These are phyloP conservation scores for Podospora conica DNA, from an alignment of 495 filamentous ascomycete genomes.

Conservation along the genomic window DNA sequence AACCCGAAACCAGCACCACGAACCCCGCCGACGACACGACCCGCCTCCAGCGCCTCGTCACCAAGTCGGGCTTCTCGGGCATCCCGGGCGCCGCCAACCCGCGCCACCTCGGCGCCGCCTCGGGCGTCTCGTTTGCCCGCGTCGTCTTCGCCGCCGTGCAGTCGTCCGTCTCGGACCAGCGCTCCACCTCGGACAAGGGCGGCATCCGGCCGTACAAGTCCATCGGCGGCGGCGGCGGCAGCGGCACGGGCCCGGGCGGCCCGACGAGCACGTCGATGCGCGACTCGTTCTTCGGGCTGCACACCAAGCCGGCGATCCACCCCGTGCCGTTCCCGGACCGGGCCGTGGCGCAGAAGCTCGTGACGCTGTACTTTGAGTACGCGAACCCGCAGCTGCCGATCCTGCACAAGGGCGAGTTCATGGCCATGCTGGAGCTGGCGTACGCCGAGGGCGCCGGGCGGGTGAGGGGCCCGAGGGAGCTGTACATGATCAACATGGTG, in stretches of 20 bases:
- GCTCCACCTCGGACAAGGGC: constrained; percentile 47
- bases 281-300: constrained; percentile 91
- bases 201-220: constrained; percentile 40
- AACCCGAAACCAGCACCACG: not conserved
- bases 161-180: constrained; percentile 69
- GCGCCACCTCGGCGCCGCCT: constrained; percentile 76
- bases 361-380: constrained; percentile 86
- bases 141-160: constrained; percentile 94
- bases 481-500: constrained; percentile 95
- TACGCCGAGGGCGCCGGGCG: constrained; percentile 64
- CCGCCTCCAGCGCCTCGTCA: constrained; percentile 53
- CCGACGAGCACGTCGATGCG: constrained; percentile 68
- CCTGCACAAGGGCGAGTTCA: constrained; percentile 80
- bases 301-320: constrained; percentile 80
- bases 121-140: constrained; percentile 88
- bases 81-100: constrained; percentile 70
- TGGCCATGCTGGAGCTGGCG: constrained; percentile 71
- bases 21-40: constrained; percentile 28
- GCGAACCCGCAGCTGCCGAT: constrained; percentile 95
- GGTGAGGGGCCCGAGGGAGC: constrained; percentile 69
- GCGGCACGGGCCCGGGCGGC: no score
- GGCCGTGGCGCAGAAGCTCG: constrained; percentile 62
- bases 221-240: constrained; percentile 28
- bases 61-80: constrained; percentile 70
- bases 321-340: constrained; percentile 79